phyloP scores from a whole-genome alignment of 1,139 yeast genomes.

The Candida albicans region DNA sequence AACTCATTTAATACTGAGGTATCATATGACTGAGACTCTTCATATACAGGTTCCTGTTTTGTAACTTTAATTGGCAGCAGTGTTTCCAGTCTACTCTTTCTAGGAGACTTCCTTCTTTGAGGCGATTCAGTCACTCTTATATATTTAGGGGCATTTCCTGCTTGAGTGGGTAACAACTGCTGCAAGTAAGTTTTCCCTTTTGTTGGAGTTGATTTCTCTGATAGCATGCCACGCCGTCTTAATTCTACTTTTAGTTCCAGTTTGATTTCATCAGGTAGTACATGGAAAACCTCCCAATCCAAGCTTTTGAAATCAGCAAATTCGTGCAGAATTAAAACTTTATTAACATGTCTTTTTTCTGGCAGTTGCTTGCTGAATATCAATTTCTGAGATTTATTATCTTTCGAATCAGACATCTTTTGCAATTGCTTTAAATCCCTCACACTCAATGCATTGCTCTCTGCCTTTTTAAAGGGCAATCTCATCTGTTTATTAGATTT shows the following conservation, averaged over 20 bases:
- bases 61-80: constrained; percentile 8
- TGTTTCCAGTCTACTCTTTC: constrained; percentile 8
- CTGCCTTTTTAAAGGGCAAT: constrained; percentile 32
- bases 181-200: constrained; percentile 36
- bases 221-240: constrained; percentile 30
- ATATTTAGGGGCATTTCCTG: constrained; percentile 32
- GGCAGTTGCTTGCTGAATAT: constrained; percentile 5
- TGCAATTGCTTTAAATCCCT: constrained; percentile 11
- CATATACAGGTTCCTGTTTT: constrained; percentile 9
- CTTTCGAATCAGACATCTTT: constrained; percentile 2
- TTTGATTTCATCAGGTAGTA: constrained; percentile 54
- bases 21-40: constrained; percentile 31
- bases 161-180: constrained; percentile 39
- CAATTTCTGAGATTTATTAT: constrained; percentile 5
- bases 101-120: constrained; percentile 15
- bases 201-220: constrained; percentile 17
- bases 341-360: constrained; percentile 1
- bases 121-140: constrained; percentile 41
- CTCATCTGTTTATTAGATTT: constrained; percentile 39
- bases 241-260: constrained; percentile 50
- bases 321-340: background rate
- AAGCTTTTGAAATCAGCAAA: constrained; percentile 23
- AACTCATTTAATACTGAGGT: constrained; percentile 45
- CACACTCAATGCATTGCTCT: constrained; percentile 8
- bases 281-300: constrained; percentile 55